A percentile compares a stretch with the other conserved stretches of the same genome.
phyloP scores from a whole-genome alignment of 2,329 filamentous ascomycete genomes.

The Parascedosporium putredinis region DNA sequence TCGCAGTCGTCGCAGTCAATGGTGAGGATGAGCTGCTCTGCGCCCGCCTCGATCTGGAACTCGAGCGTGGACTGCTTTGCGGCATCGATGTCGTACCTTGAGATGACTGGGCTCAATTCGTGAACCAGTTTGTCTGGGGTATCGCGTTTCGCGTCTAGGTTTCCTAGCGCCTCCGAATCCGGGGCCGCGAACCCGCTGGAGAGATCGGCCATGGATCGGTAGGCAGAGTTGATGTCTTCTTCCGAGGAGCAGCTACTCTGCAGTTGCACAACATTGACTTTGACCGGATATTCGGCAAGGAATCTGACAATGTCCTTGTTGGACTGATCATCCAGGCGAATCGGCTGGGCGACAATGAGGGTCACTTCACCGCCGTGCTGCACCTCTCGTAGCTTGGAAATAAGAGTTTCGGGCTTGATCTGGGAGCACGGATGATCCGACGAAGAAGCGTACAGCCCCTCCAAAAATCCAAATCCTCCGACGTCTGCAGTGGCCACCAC shows the following conservation, averaged over 20 bases:
- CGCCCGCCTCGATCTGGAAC: background rate
- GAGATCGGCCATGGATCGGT: background rate
- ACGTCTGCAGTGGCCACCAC: background rate
- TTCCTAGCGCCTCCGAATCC: background rate
- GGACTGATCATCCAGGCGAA: background rate
- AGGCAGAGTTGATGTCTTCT: background rate
- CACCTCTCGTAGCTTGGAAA: background rate
- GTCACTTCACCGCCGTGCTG: background rate
- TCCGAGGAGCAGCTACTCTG: background rate
- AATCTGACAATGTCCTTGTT: background rate
- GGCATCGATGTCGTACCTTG: background rate
- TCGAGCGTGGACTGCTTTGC: background rate
- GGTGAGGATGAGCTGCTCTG: slow-evolving; percentile 6
- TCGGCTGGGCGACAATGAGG: background rate
- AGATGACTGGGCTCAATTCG: background rate
- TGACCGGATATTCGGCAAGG: background rate
- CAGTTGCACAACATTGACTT: background rate
- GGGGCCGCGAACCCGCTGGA: background rate
- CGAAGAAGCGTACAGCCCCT: background rate
- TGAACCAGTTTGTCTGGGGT: background rate
- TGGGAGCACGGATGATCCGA: background rate
- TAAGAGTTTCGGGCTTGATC: background rate
- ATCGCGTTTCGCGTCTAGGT: background rate
- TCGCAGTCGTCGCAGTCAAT: slow-evolving; percentile 10
- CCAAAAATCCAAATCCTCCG: background rate